Percentiles rank a stretch among this genome's conserved stretches.
Evolutionary conservation across 768 basidiomycete genomes (phyloP).

Genomic region (Termitomyces sp.): DNA sequence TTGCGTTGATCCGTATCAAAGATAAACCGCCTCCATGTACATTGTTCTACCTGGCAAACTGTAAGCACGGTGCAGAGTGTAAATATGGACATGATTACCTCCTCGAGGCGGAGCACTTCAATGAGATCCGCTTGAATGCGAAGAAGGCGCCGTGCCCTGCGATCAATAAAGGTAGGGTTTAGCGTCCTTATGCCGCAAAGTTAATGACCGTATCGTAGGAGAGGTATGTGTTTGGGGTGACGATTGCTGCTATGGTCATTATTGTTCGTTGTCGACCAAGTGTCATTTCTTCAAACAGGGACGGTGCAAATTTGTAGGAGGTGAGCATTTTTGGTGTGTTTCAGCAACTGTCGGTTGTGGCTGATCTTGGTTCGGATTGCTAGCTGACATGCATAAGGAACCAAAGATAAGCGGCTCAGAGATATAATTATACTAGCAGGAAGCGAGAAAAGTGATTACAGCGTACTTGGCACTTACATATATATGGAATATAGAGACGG

Average conservation of each 20-base stretch:
- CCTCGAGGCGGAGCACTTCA: slow-evolving; percentile 46
- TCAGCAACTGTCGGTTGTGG: slow-evolving; percentile 6
- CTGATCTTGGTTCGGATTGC: slow-evolving; percentile 13
- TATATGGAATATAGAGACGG: neutral
- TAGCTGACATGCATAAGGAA: slow-evolving; percentile 38
- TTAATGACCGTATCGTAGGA: slow-evolving; percentile 27
- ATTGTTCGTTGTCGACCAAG: slow-evolving; percentile 38
- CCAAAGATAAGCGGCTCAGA: slow-evolving; percentile 16
- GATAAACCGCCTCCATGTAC: slow-evolving; percentile 66
- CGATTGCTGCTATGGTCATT: slow-evolving; percentile 49
- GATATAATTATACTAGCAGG: neutral
- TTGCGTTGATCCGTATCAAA: slow-evolving; percentile 20
- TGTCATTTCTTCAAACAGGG: slow-evolving; percentile 48
- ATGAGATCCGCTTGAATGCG: slow-evolving; percentile 48
- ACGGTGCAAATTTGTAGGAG: slow-evolving; percentile 57
- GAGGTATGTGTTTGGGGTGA: slow-evolving; percentile 55
- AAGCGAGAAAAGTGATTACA: neutral
- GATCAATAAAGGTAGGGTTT: slow-evolving; percentile 45
- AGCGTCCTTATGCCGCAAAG: slow-evolving; percentile 1
- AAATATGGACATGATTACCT: slow-evolving; percentile 60
- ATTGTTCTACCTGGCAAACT: slow-evolving; percentile 55
- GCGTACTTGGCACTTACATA: neutral
- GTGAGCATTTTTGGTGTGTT: slow-evolving; percentile 26
- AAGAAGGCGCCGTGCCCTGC: slow-evolving; percentile 59
- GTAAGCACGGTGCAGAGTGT: slow-evolving; percentile 54